Percentiles rank a stretch among this genome's conserved stretches.
These are phyloP conservation scores for Chalciporus chontae DNA, from an alignment of 768 basidiomycete species.

Conservation along the genomic window DNA sequence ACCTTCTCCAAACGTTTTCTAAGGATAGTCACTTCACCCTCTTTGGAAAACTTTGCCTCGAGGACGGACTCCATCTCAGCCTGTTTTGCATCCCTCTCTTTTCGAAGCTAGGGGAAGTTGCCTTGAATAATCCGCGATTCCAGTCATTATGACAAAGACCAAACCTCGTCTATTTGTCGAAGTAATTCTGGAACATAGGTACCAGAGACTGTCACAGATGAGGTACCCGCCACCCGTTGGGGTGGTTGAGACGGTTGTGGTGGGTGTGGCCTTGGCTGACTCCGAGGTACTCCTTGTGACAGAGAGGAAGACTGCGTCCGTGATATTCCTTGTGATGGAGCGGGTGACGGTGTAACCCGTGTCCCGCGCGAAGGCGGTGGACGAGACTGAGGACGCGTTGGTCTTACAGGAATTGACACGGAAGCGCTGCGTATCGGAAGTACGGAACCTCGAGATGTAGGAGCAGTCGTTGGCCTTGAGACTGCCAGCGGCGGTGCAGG, in stretches of 20 bases:
- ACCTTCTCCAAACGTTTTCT: slow-evolving; percentile 70
- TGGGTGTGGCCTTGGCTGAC: neutral
- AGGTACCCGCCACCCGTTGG: slow-evolving; percentile 4
- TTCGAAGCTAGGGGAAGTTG: slow-evolving; percentile 40
- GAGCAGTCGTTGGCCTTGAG: slow-evolving; percentile 6
- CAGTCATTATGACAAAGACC: slow-evolving; percentile 12
- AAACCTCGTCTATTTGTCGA: slow-evolving; percentile 48
- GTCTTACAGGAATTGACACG: slow-evolving; percentile 8
- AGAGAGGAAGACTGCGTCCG: slow-evolving; percentile 8
- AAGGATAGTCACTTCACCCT: slow-evolving; percentile 69
- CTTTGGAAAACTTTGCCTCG: slow-evolving; percentile 53
- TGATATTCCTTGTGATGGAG: slow-evolving; percentile 18
- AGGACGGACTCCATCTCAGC: slow-evolving; percentile 44
- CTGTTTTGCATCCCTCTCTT: slow-evolving; percentile 47
- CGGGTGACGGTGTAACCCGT: slow-evolving; percentile 9
- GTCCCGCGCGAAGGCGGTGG: slow-evolving; percentile 14
- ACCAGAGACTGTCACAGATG: slow-evolving; percentile 1
- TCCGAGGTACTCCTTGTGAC: neutral
- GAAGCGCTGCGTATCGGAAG: slow-evolving; percentile 12
- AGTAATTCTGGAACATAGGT: slow-evolving; percentile 19
- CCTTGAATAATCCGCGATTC: slow-evolving; percentile 9
- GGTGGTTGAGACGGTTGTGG: neutral
- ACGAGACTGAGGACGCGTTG: slow-evolving; percentile 7
- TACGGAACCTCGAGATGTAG: slow-evolving; percentile 13
- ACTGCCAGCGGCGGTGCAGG: slow-evolving; percentile 7